Evolutionary conservation across 2,329 filamentous ascomycete genomes (phyloP), one percentile per base, ranked within the genome.

Genomic region (Bipolaris gigantea): DNA sequence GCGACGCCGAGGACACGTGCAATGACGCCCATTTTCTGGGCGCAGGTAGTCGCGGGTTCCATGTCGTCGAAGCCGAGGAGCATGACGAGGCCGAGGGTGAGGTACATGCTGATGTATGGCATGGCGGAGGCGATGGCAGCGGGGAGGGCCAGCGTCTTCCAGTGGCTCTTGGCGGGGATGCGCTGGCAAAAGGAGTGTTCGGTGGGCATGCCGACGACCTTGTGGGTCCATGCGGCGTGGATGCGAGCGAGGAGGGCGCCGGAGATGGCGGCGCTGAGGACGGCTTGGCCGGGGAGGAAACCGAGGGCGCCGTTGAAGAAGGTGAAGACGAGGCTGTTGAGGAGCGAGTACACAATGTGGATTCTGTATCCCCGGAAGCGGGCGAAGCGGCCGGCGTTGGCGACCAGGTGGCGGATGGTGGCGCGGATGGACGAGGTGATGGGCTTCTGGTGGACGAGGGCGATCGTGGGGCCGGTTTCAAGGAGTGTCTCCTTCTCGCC

Each of bases 141-240:
- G 19, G 92, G 88, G 43, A 85, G 73, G 57, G 84, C 86, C 58
- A 91, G 86, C 54, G 89, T 85, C 66, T 84, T 81, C 77, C 88
- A 88, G 47, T 85, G 80, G 68, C 80, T 80, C 72, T 85, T 84
- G 41, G 85, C 76, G 15, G 89, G 87, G 47, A 96, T 81, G 53
- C 90, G 88, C 66, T 81, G 78, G 79, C 88, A 91, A 63, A 75
- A 69, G 42, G 77, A 77, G 71, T 83, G 82, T 43, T 79, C 69
- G 52, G 83, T 87, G 5, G 86, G 85, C 48, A 85, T 80, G 2
- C 90, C 87, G 69, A 97, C 92, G 71, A 96, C 85, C 66, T 89
- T 87, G 71, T 96, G 91, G 3, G 92, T 89, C 91, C 92, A 96
- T 48, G 85, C 83, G 62, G 92, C 83, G 71, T 85, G 83, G 55